Evolutionary conservation across 305 asterid species (phyloP).

Genomic region (Fraxinus latifolia): DNA sequence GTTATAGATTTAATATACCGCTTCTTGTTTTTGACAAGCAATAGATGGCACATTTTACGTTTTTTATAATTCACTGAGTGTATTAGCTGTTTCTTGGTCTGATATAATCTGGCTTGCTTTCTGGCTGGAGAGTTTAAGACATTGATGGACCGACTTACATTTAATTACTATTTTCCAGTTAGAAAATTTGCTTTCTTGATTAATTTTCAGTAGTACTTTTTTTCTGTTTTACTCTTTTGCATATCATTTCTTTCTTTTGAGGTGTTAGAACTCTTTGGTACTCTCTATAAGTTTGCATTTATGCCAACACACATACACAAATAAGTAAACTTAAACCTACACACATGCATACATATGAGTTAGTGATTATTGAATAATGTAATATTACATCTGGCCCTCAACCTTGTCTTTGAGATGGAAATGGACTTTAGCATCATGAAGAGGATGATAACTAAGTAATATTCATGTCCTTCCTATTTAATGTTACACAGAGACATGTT

Average conservation of each 20-base stretch:
- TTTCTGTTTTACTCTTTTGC: neutral
- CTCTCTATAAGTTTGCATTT: neutral
- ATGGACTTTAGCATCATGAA: neutral
- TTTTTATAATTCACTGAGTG: neutral
- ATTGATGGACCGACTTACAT: neutral
- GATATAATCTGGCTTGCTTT: neutral
- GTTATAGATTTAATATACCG: neutral
- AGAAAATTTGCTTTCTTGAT: neutral
- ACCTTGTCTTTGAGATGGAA: neutral
- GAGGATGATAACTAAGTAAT: neutral
- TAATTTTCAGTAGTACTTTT: neutral
- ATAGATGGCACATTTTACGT: neutral
- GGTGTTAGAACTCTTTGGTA: neutral
- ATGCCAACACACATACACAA: neutral
- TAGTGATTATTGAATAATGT: neutral
- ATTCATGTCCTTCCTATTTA: neutral
- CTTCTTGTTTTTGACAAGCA: neutral
- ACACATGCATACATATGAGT: neutral
- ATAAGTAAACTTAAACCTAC: neutral
- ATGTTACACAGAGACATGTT: neutral
- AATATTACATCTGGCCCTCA: neutral
- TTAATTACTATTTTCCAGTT: neutral
- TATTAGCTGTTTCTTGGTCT: neutral
- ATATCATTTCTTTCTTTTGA: neutral
- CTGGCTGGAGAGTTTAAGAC: neutral